A percentile compares a stretch with the other conserved stretches of the same genome.
phyloP scores from a whole-genome alignment of 148 eudicot species.

The Silene uniflora region DNA sequence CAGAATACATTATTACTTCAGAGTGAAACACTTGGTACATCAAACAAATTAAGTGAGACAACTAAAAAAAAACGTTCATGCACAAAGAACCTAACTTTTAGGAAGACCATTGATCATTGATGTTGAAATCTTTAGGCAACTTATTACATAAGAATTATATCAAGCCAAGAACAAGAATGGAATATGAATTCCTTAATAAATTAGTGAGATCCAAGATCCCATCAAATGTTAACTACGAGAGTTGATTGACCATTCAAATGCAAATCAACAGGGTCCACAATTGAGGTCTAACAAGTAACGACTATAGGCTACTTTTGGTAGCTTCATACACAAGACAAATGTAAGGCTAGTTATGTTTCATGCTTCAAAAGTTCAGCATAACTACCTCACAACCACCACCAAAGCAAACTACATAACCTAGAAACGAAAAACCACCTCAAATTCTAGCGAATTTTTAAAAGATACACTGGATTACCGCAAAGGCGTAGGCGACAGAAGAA shows the following conservation, averaged over 20 bases:
- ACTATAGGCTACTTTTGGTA: not conserved
- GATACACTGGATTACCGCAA: too few relatives aligned
- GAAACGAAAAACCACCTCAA: too few relatives aligned
- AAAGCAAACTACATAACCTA: not conserved
- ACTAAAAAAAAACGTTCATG: not conserved
- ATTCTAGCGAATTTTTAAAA: too few relatives aligned
- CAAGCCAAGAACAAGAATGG: not conserved
- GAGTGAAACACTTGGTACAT: not conserved
- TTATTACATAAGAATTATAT: not conserved
- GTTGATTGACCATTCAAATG: not conserved
- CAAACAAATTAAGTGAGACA: not conserved
- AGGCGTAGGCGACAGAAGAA: too few relatives aligned
- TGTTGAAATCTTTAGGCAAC: too few relatives aligned
- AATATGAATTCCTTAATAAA: not conserved
- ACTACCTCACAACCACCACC: not conserved
- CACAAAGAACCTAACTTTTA: not conserved
- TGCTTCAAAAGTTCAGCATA: not conserved
- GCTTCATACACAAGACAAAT: not conserved
- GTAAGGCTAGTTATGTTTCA: not conserved
- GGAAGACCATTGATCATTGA: not conserved
- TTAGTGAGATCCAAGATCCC: not conserved
- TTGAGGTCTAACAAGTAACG: not conserved
- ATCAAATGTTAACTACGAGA: not conserved
- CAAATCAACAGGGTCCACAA: not conserved
- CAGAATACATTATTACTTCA: constrained; percentile 1